Percentiles rank a stretch among this genome's conserved stretches.
These are phyloP conservation scores for Heritiera littoralis DNA, from an alignment of 345 rosid genomes.

Conservation along the genomic window DNA sequence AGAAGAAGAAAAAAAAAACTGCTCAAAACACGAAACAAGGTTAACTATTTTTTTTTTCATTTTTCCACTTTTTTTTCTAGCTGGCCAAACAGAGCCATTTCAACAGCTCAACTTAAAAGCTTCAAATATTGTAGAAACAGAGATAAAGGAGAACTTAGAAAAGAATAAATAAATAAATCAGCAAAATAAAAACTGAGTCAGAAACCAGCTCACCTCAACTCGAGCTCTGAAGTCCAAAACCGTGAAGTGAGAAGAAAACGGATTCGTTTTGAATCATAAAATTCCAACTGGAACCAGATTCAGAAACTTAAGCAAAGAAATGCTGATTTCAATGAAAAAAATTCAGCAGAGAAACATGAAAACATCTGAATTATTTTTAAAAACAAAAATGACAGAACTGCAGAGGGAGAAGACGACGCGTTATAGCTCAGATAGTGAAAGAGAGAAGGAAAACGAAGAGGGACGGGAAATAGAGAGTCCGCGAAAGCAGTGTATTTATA, in stretches of 20 bases:
- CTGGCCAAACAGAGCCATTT: conserved; percentile 15
- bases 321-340: not conserved
- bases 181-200: conserved; percentile 4
- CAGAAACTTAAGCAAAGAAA: not conserved
- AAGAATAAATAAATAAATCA: not conserved
- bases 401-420: not conserved
- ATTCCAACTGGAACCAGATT: not conserved
- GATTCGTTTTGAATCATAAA: not conserved
- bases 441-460: not conserved
- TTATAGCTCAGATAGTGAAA: not conserved
- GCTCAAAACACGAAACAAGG: not conserved
- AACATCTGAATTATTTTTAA: not conserved
- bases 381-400: not conserved
- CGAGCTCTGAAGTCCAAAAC: not conserved
- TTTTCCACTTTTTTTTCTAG: not conserved
- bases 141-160: too few species aligned
- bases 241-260: not conserved
- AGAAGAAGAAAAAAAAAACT: not conserved
- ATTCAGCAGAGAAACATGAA: not conserved
- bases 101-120: not conserved
- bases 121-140: not conserved
- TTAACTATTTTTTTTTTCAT: not conserved
- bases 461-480: not conserved
- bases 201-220: conserved; percentile 16
- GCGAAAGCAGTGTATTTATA: conserved; percentile 25